Base-by-base conservation (phyloP, 2,329 filamentous ascomycete genomes). In the Shiraia bambusicola region DNA sequence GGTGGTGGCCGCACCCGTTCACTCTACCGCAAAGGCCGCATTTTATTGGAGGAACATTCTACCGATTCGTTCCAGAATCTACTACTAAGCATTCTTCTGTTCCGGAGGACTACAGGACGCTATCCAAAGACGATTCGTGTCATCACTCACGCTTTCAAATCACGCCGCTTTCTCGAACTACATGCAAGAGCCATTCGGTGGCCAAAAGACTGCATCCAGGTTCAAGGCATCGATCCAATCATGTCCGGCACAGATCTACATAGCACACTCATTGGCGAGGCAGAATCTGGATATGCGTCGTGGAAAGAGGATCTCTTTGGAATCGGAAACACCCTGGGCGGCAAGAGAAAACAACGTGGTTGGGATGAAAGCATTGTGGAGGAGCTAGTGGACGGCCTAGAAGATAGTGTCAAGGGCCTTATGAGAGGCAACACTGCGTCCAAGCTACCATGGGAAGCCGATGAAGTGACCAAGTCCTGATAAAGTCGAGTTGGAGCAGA, bases 61-160 rank as follows among this genome's bases (percentile, higher is more conserved):
- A 82, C 92, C 1, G 91, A 96, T 67, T 92, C 86, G 2, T 92
- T 88, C 60, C 84, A 90, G 62, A 95, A 95, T 62, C 71, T 95
- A 4, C 70, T 95, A 12, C 90, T 91, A 63, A 86, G 85, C 10
- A 72, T 95, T 58, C 74, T 85, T 49, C 72, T 75, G 3, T 80
- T 78, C 45, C 58, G 65, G 4, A 60, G 64, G 19, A 59, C 58
- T 2, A 65, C 61, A 2, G 71, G 71, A 3, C 37, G 33, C 1
- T 76, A 73, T 46, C 74, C 74, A 1, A 50, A 59, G 14, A 58
- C 62, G 1, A 58, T 76, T 15, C 70, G 69, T 1, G 54, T 76
- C 24, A 63, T 76, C 22, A 75, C 72, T 2, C 73, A 76, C 53
- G 71, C 71, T 0, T 76, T 76, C 63, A 76, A 76, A 40, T 58